Conservation (phyloP, 306 rosid genomes). For the Dryas octopetala region DNA sequence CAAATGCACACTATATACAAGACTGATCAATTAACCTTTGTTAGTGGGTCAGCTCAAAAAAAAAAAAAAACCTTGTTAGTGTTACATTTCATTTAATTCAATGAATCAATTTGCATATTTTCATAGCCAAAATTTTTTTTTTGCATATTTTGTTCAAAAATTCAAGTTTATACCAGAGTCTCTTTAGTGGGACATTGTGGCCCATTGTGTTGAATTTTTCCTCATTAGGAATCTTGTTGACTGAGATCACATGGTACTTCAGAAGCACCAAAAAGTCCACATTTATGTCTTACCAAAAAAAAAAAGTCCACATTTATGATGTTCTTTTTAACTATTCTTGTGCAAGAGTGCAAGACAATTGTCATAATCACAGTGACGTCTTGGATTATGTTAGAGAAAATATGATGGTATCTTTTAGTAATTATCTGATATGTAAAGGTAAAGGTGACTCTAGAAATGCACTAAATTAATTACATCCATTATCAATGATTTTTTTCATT, state of each 20-base stretch:
- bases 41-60: too few relatives aligned
- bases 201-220: neutral
- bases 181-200: neutral
- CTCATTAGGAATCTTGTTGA: neutral
- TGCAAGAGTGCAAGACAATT: neutral
- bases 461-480: too few relatives aligned
- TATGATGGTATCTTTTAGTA: too few relatives aligned
- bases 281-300: neutral
- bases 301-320: slow-evolving; percentile 8
- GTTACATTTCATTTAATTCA: too few relatives aligned
- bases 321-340: slow-evolving; percentile 2
- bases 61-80: too few relatives aligned
- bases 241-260: neutral
- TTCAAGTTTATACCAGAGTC: neutral
- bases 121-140: neutral
- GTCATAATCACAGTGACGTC: neutral
- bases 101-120: too few relatives aligned
- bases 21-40: neutral
- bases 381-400: too few relatives aligned
- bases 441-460: too few relatives aligned
- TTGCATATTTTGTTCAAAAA: neutral
- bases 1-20: neutral
- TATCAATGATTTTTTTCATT: too few relatives aligned
- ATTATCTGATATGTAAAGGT: too few relatives aligned
- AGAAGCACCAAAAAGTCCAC: neutral